These are phyloP conservation scores for Platanus orientalis DNA, from an alignment of 164 flowering plant species.

Conservation along the genomic window DNA sequence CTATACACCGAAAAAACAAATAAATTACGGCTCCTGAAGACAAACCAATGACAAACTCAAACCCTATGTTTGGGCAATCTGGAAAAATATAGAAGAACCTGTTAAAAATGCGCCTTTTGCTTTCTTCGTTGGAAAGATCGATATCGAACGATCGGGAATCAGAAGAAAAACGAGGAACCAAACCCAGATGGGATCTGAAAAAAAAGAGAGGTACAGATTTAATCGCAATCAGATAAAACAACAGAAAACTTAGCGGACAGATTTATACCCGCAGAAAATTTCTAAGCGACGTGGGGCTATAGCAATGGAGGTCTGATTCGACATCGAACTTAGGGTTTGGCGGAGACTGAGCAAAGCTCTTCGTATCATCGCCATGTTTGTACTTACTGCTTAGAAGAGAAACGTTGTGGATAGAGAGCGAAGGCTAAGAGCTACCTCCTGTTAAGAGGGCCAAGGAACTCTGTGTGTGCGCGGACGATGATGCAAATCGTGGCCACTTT, in stretches of 20 bases:
- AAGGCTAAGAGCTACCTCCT: too few species aligned
- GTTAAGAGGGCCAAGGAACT: too few species aligned
- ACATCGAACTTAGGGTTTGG: constrained; percentile 6
- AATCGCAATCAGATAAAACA: neutral
- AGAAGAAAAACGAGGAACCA: constrained; percentile 23
- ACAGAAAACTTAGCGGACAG: neutral
- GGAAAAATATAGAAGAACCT: constrained; percentile 31
- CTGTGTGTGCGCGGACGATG: too few species aligned
- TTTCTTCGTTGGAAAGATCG: constrained; percentile 73
- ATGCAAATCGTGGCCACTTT: too few species aligned
- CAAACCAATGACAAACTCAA: neutral
- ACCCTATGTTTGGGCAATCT: neutral
- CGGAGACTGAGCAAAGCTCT: constrained; percentile 16
- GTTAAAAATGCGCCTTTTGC: constrained; percentile 60
- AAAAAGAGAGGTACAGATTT: neutral
- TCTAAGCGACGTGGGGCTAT: neutral
- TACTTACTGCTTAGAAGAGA: too few species aligned
- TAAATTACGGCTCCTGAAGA: neutral
- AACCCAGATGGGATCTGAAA: constrained; percentile 17
- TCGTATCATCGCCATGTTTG: constrained; percentile 17
- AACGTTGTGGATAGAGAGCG: too few species aligned
- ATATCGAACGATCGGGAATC: constrained; percentile 22
- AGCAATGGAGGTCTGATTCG: neutral
- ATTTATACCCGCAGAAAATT: neutral
- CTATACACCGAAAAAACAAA: constrained; percentile 27